These are phyloP conservation scores for Blastobotrys apis DNA, from an alignment of 1,139 yeast species.

Conservation along the genomic window DNA sequence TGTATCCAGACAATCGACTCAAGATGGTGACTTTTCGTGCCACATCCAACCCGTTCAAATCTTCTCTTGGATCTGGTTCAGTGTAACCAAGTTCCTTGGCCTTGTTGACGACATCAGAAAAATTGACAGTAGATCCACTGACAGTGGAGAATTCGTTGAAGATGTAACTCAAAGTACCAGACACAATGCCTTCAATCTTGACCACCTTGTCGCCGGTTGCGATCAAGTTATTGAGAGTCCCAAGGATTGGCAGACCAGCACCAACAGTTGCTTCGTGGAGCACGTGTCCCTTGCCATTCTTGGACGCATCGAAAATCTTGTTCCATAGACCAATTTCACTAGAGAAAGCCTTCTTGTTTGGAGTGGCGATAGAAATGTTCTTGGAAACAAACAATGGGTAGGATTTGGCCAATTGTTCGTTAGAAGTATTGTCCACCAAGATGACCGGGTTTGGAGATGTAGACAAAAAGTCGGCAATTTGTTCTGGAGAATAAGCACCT, in stretches of 20 bases:
- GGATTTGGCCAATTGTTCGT: constrained; percentile 63
- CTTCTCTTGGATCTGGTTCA: constrained; percentile 99
- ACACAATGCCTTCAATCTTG: constrained; percentile 91
- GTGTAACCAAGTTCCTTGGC: constrained; percentile 94
- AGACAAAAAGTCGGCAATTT: constrained; percentile 57
- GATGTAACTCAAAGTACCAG: constrained; percentile 94
- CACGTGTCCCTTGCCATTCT: constrained; percentile 58
- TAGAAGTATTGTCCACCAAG: constrained; percentile 90
- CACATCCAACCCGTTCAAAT: constrained; percentile 93
- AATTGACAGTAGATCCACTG: constrained; percentile 54
- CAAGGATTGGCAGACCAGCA: constrained; percentile 92
- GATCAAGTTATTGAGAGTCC: constrained; percentile 80
- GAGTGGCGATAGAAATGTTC: constrained; percentile 93
- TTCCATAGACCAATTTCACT: constrained; percentile 72
- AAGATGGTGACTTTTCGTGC: constrained; percentile 96
- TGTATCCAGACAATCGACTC: constrained; percentile 85
- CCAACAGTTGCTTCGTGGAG: constrained; percentile 99
- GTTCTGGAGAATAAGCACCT: constrained; percentile 52
- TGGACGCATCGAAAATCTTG: constrained; percentile 50
- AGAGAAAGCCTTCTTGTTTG: constrained; percentile 97
- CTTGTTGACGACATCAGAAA: constrained; percentile 81
- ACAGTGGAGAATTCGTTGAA: constrained; percentile 87
- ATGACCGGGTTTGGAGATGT: constrained; percentile 71
- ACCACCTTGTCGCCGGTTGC: constrained; percentile 89
- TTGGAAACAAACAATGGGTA: constrained; percentile 70